phyloP scores from a whole-genome alignment of 306 rosid species.

The Vicia villosa region DNA sequence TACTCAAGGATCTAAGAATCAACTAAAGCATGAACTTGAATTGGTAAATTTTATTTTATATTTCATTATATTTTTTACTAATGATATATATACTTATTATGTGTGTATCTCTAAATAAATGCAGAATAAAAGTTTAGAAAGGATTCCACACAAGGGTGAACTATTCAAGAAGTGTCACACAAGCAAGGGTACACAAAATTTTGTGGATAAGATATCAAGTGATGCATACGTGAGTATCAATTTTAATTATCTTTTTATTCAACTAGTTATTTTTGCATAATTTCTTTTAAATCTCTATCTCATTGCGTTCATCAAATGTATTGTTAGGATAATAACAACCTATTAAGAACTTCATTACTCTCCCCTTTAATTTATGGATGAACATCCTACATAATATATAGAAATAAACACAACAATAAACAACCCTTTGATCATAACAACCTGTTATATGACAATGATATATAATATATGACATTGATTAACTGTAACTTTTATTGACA shows the following conservation, averaged over 20 bases:
- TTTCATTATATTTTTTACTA: background rate
- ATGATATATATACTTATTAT: background rate
- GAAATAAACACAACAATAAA: no score
- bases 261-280: background rate
- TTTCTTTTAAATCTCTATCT: background rate
- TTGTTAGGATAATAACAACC: no score
- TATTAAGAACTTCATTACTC: no score
- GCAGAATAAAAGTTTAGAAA: background rate
- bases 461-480: background rate
- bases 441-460: background rate
- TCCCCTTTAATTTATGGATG: no score
- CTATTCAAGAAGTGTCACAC: constrained; percentile 5
- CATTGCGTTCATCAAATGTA: no score
- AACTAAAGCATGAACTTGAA: constrained; percentile 2
- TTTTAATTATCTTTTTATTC: background rate
- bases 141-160: background rate
- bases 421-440: no score
- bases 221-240: background rate
- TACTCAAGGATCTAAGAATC: background rate
- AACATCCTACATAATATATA: no score
- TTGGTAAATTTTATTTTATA: background rate
- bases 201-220: background rate
- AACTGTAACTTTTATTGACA: background rate
- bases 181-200: background rate
- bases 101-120: background rate